Base-by-base conservation (phyloP, 2,329 filamentous ascomycete species). In the Ilyonectria destructans region DNA sequence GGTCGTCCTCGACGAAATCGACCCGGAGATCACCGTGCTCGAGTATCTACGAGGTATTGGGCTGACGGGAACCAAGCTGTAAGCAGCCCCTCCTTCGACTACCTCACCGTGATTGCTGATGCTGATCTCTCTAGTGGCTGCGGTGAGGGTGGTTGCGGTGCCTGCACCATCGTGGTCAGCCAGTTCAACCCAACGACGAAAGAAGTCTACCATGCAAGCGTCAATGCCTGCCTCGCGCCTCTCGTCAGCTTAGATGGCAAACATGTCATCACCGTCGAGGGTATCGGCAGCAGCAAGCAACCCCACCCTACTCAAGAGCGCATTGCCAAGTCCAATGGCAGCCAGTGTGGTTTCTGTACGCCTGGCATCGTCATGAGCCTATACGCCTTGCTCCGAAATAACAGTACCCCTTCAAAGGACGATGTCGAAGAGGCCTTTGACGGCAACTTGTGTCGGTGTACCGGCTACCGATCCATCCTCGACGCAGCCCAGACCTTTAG, bases 301-400 rank as follows among this genome's bases (percentile, higher is more conserved):
- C 96, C 96, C 6, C 96, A 99, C 83, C 93, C 96, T 2, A 86
- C 92, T 4, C 96, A 98, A 80, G 95, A 98, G 83, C 89, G 96
- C 55, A 93, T 99, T 75, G 96, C 96, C 19, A 93, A 93, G 81
- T 90, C 92, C 35, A 96, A 97, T 83, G 96, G 96, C 56, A 97
- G 94, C 74, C 96, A 99, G 80, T 99, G 88, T 67, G 88, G 95
- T 1, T 99, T 99, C 82, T 99, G 96, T 78, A 98, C 96, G 0
- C 96, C 96, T 5, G 96, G 96, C 2, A 98, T 99, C 76, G 95
- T 98, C 70, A 98, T 98, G 93, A 98, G 95, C 80, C 82, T 98
- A 63, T 99, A 99, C 81, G 96, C 96, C 6, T 86, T 98, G 51
- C 86, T 99, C 35, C 89, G 96, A 67, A 98, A 98, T 77, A 93